Evolutionary conservation across 495 filamentous ascomycete species (phyloP), one percentile per base, ranked within the genome.

Genomic region (Aspergillus cristatus): DNA sequence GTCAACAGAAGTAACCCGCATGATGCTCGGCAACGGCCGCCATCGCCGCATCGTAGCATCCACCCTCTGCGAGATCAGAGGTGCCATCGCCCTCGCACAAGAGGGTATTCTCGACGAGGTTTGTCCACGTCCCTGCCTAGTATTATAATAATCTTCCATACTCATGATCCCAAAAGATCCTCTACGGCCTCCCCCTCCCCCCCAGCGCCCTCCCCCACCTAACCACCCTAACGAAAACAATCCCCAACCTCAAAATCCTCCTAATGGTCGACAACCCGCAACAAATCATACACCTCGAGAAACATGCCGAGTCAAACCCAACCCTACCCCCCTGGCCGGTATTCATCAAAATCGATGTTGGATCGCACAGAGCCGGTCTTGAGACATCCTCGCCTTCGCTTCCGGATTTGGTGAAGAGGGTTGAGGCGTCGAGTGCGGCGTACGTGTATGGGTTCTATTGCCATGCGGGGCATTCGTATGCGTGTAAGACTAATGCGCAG

Each of bases 201-300:
- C 50, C 54, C 15, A 46, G 50, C 35, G 46, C 49, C 12, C 50
- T 63, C n/a, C 44, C 50, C 0, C 50, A 50, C 32, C 50, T 63
- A n/a, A n/a, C 28, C n/a, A 10, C 35, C n/a, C 34, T 60, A 18
- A 42, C 40, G 3, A 38, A 38, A 28, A 42, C 42, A 10, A 24
- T 24, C 4, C 8, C 20, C 20, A 4, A 24, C 20, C 25, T 63
- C 28, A 45, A 41, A 20, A 53, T 63, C 28, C 18, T 50, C 31
- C 52, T 63, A 15, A 50, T 63, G 54, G 39, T 63, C 41, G 59
- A 63, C 41, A 54, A 60, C 34, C 46, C 52, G 18, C 50, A 60
- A 32, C 59, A 63, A 18, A 46, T 63, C 7, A 38, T 48, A 13
- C 16, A 50, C 7, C 51, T 63, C 10, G 59, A 63, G 25, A 31